A percentile compares a stretch with the other conserved stretches of the same genome.
Evolutionary conservation across 2,329 filamentous ascomycete genomes (phyloP).

Genomic region (Fusarium sp.): DNA sequence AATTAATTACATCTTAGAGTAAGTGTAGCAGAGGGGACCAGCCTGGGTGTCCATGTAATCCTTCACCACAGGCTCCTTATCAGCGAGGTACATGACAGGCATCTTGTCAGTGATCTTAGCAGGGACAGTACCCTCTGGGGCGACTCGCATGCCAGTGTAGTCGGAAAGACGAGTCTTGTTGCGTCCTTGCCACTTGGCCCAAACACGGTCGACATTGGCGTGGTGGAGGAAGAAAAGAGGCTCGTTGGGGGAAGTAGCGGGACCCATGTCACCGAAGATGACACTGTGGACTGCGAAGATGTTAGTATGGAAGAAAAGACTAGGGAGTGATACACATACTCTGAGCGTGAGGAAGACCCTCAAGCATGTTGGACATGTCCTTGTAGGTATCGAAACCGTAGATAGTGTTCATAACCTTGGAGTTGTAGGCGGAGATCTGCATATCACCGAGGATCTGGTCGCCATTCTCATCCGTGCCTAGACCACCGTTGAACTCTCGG

Average conservation of each 20-base stretch:
- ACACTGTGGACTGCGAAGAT: conserved; percentile 8
- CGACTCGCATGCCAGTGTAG: conserved; percentile 1
- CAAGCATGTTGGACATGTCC: conserved; percentile 5
- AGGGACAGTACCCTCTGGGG: background rate
- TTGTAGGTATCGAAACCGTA: conserved; percentile 19
- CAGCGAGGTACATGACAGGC: conserved; percentile 4
- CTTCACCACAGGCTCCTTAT: conserved; percentile 6
- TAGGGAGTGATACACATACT: background rate
- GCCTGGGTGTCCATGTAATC: conserved; percentile 22
- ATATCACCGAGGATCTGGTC: conserved; percentile 16
- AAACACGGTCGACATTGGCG: conserved; percentile 43
- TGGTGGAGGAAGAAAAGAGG: conserved; percentile 48
- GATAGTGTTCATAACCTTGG: conserved; percentile 17
- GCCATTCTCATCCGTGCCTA: background rate
- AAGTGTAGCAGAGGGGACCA: conserved; percentile 27
- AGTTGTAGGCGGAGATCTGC: conserved; percentile 11
- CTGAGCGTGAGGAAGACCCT: conserved; percentile 22
- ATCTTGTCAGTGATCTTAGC: background rate
- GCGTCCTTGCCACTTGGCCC: conserved; percentile 29
- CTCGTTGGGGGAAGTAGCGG: conserved; percentile 45
- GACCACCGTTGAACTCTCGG: conserved; percentile 12
- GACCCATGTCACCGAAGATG: conserved; percentile 45
- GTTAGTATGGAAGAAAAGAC: background rate
- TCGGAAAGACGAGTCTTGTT: conserved; percentile 14
- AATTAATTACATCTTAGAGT: conserved; percentile 4